Evolutionary conservation across 2,329 filamentous ascomycete species (phyloP).

Genomic region (Curvularia eragrostidis): DNA sequence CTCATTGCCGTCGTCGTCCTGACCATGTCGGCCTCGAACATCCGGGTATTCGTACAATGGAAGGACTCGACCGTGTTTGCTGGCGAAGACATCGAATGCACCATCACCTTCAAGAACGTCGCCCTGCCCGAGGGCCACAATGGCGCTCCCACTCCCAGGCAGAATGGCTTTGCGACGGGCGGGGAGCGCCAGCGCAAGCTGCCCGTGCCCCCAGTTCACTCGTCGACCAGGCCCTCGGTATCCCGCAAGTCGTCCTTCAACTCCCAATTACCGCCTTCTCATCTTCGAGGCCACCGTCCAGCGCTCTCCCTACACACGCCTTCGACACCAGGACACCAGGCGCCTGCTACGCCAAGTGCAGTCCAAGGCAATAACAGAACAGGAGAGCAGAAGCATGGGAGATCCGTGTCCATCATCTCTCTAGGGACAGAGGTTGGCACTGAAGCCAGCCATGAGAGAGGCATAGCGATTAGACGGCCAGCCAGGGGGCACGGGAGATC

Average conservation of each 20-base stretch:
- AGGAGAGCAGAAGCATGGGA: slow-evolving; percentile 49
- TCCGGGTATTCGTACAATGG: slow-evolving; percentile 96
- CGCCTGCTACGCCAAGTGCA: slow-evolving; percentile 32
- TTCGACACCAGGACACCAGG: slow-evolving; percentile 37
- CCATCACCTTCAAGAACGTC: slow-evolving; percentile 94
- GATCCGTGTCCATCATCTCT: slow-evolving; percentile 59
- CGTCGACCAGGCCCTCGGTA: slow-evolving; percentile 45
- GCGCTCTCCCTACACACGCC: slow-evolving; percentile 66
- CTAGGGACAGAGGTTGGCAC: slow-evolving; percentile 53
- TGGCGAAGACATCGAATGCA: slow-evolving; percentile 93
- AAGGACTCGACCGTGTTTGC: slow-evolving; percentile 93
- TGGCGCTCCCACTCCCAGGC: slow-evolving; percentile 39
- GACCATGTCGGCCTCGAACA: slow-evolving; percentile 62
- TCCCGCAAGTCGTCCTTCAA: slow-evolving; percentile 47
- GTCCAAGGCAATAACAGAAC: slow-evolving; percentile 37
- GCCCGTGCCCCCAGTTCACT: slow-evolving; percentile 47
- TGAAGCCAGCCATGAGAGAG: slow-evolving; percentile 38
- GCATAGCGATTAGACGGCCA: slow-evolving; percentile 53
- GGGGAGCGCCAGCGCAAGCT: slow-evolving; percentile 50
- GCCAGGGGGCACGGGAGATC: slow-evolving; percentile 75
- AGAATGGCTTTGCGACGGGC: slow-evolving; percentile 47
- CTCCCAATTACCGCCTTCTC: slow-evolving; percentile 39
- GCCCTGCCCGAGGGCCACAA: slow-evolving; percentile 56
- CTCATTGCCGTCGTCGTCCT: slow-evolving; percentile 25
- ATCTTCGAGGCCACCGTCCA: slow-evolving; percentile 68